Percentiles rank a stretch among this genome's conserved stretches.
These are phyloP conservation scores for Crithidia bombi DNA, from an alignment of 208 protist genomes.

Conservation along the genomic window DNA sequence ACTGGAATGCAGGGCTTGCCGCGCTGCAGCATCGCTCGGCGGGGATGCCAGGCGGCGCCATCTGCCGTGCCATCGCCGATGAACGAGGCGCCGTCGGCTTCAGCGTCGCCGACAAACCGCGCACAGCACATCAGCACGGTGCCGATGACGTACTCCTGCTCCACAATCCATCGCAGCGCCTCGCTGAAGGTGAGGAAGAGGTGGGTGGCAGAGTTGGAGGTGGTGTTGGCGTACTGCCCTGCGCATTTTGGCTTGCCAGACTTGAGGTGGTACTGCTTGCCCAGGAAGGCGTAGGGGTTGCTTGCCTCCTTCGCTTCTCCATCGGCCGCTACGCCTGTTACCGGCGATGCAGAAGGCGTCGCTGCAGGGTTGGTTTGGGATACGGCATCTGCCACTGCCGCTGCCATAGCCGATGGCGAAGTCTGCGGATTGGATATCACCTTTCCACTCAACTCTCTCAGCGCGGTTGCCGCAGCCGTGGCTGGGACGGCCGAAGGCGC, in stretches of 20 bases:
- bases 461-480: background rate
- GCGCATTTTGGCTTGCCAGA: conserved; percentile 29
- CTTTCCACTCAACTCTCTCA: conserved; percentile 4
- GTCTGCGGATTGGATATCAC: background rate
- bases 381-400: conserved; percentile 16
- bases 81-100: conserved; percentile 23
- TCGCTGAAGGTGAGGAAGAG: conserved; percentile 66
- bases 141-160: conserved; percentile 88
- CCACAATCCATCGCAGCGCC: conserved; percentile 72
- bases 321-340: background rate
- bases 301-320: background rate
- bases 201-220: conserved; percentile 20
- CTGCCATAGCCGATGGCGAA: conserved; percentile 16
- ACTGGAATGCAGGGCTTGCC: conserved; percentile 52
- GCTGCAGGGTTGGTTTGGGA: background rate
- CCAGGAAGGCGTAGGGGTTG: conserved; percentile 13
- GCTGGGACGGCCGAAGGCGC: background rate
- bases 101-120: conserved; percentile 33
- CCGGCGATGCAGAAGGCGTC: background rate
- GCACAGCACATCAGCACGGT: conserved; percentile 71
- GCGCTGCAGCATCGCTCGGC: conserved; percentile 25
- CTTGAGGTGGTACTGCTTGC: conserved; percentile 21
- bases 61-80: conserved; percentile 21
- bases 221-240: conserved; percentile 30
- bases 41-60: conserved; percentile 17